Base-by-base conservation (phyloP, 805 yeast species). In the Yarrowia sp. region DNA sequence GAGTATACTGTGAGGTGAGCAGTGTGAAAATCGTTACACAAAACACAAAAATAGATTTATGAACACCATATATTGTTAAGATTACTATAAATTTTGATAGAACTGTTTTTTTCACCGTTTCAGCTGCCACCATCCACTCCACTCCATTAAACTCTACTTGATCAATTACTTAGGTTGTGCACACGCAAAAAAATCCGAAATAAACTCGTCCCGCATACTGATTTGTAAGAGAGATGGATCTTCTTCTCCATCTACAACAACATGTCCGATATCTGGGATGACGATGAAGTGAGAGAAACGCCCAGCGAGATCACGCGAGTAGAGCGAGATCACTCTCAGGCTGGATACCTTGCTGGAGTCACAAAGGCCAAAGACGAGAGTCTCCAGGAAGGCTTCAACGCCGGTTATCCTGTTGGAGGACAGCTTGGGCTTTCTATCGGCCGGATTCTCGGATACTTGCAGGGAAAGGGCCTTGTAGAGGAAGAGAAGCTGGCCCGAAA, bases 321-420 rank as follows among this genome's bases (percentile, higher is more conserved):
- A 1, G 66, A 67, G 24, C 75, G 92, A 29, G 79, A 78, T 9
- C 97, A 92, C 70, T 78, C 78, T 8, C 88, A 88, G 65, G 86
- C 86, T 65, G 98, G 97, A 0, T 92, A 89, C 67, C 73, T 90
- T 4, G 96, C 87, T 64, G 98, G 97, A 0, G 69, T 92, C 6
- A 77, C 89, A 1, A 73, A 71, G 14, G 82, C 90, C 4, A 86
- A 89, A 67, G 96, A 88, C 66, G 72, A 73, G 7, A 82, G 86
- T 39, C 74, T 90, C 22, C 97, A 92, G 69, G 69, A 75, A 12
- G 97, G 97, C 0, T 92, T 93, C 69, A 96, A 92, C 70, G 78
- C 76, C 2, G 93, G 93, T 0, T 92, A 84, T 66, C 90, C 89
- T 0, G 68, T 75, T 2, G 98, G 98, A 1, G 90, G 94, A 0